Conservation (phyloP, 495 filamentous ascomycete genomes). For the Tuber brumale region DNA sequence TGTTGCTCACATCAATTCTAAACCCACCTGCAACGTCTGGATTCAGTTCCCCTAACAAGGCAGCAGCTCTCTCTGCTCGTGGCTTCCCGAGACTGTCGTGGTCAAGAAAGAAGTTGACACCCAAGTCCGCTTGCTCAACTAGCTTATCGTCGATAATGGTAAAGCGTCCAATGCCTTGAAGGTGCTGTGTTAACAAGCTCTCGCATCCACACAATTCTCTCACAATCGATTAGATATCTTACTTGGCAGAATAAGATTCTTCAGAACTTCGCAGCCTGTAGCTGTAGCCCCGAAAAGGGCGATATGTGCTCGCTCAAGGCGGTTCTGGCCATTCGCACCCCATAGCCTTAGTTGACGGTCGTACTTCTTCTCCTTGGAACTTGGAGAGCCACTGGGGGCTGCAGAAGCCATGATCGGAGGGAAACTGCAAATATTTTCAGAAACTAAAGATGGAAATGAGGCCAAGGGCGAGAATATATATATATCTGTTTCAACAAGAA, state of each 20-base stretch:
- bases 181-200: not conserved
- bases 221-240: slow-evolving; percentile 10
- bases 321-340: slow-evolving; percentile 86
- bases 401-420: slow-evolving; percentile 20
- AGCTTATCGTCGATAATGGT: slow-evolving; percentile 76
- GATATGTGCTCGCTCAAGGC: slow-evolving; percentile 81
- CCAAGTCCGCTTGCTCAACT: slow-evolving; percentile 76
- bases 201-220: not conserved
- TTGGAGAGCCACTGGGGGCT: slow-evolving; percentile 46
- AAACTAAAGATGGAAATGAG: not conserved
- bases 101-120: slow-evolving; percentile 95
- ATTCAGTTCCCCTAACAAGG: slow-evolving; percentile 78
- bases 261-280: slow-evolving; percentile 84
- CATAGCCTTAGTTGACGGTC: slow-evolving; percentile 92
- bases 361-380: slow-evolving; percentile 88
- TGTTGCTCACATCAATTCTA: slow-evolving; percentile 48
- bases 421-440: not conserved
- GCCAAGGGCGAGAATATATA: no score
- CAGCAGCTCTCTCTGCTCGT: slow-evolving; percentile 71
- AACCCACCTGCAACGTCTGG: slow-evolving; percentile 79
- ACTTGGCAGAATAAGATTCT: slow-evolving; percentile 90
- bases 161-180: slow-evolving; percentile 77
- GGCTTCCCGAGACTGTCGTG: slow-evolving; percentile 66
- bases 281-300: slow-evolving; percentile 78
- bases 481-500: no score